phyloP scores from a whole-genome alignment of 345 rosid genomes.

The Moringa oleifera region DNA sequence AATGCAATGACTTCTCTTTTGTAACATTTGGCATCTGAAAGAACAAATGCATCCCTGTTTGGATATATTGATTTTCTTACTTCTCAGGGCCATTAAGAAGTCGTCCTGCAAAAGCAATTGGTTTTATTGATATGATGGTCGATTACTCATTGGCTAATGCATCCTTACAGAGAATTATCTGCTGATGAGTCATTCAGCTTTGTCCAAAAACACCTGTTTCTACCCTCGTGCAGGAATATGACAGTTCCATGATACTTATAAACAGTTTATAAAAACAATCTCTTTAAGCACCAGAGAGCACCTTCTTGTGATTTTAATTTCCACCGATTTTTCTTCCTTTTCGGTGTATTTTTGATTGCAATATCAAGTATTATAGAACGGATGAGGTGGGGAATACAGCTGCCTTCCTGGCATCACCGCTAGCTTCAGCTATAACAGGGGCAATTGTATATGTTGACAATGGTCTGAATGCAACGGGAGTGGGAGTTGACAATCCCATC shows the following conservation, averaged over 20 bases:
- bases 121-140: conserved; percentile 65
- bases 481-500: conserved; percentile 53
- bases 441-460: conserved; percentile 58
- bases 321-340: no score
- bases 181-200: conserved; percentile 38
- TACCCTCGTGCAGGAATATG: no score
- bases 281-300: no score
- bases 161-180: conserved; percentile 63
- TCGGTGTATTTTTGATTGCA: no score
- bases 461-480: conserved; percentile 76
- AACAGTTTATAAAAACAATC: conserved; percentile 4
- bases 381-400: conserved; percentile 74
- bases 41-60: background rate
- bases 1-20: background rate
- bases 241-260: background rate
- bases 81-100: conserved; percentile 59
- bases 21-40: background rate
- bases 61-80: background rate
- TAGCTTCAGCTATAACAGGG: conserved; percentile 74
- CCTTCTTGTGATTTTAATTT: no score
- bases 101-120: conserved; percentile 77
- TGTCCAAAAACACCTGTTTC: background rate
- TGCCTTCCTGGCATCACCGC: conserved; percentile 64
- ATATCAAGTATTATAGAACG: conserved; percentile 25
- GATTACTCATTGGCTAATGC: conserved; percentile 62